Evolutionary conservation across 805 yeast species (phyloP).

Genomic region (Candida orba): DNA sequence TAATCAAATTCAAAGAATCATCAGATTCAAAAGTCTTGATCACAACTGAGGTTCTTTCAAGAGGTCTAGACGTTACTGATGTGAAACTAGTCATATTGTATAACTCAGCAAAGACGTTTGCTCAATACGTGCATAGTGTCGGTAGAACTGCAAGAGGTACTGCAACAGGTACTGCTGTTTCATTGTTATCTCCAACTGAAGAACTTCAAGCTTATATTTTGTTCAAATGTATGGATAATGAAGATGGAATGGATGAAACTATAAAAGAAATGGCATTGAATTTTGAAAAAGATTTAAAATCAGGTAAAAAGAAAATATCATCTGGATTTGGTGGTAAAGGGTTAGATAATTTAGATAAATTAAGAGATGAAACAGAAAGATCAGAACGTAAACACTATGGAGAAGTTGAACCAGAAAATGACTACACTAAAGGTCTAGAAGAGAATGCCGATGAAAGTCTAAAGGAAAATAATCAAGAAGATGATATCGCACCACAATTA

Average conservation of each 20-base stretch:
- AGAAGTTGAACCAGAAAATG: slow-evolving; percentile 26
- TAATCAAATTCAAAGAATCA: slow-evolving; percentile 53
- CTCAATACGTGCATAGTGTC: slow-evolving; percentile 92
- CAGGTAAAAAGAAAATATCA: slow-evolving; percentile 56
- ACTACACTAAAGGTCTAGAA: not conserved
- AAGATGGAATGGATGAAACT: slow-evolving; percentile 45
- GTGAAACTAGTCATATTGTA: slow-evolving; percentile 75
- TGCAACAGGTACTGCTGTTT: slow-evolving; percentile 63
- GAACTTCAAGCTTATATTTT: slow-evolving; percentile 60
- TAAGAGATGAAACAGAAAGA: slow-evolving; percentile 43
- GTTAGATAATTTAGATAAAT: slow-evolving; percentile 64
- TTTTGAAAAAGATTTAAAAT: slow-evolving; percentile 54
- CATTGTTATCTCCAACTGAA: slow-evolving; percentile 60
- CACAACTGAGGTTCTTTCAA: slow-evolving; percentile 91
- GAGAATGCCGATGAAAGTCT: slow-evolving; percentile 19
- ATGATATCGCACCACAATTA: slow-evolving; percentile 21
- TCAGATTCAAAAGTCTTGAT: slow-evolving; percentile 52
- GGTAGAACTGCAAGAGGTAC: slow-evolving; percentile 94
- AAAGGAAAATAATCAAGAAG: slow-evolving; percentile 20
- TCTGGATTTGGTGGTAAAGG: slow-evolving; percentile 95
- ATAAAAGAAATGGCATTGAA: slow-evolving; percentile 42
- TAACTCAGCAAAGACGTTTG: slow-evolving; percentile 81
- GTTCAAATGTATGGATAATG: slow-evolving; percentile 35
- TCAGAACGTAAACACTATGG: slow-evolving; percentile 45
- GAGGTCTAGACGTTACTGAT: slow-evolving; percentile 91